These are phyloP conservation scores for Tulasnella sp. DNA, from an alignment of 768 basidiomycete species.

Conservation along the genomic window DNA sequence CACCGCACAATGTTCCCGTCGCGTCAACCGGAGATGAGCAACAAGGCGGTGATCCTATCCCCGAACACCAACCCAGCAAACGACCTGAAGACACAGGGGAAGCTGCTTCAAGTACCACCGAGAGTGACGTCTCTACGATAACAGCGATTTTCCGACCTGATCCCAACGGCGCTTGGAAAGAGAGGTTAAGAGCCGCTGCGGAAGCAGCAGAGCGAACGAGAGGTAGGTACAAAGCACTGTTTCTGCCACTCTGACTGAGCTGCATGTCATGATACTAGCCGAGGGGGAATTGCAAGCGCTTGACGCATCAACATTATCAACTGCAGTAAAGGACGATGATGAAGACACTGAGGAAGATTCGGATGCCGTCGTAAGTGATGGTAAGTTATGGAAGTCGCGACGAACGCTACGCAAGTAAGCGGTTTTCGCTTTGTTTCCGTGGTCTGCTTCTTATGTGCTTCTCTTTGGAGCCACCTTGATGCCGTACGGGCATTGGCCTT, in stretches of 20 bases:
- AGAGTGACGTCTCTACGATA: constrained; percentile 39
- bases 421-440: background rate
- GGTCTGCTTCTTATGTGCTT: background rate
- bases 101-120: constrained; percentile 5
- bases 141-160: constrained; percentile 84
- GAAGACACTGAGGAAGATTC: constrained; percentile 42
- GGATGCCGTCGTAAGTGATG: constrained; percentile 39
- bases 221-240: constrained; percentile 5
- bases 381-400: constrained; percentile 74
- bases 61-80: background rate
- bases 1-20: background rate
- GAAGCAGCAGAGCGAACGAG: constrained; percentile 24
- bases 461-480: constrained; percentile 65
- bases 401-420: constrained; percentile 81
- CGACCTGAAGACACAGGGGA: constrained; percentile 2
- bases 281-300: background rate
- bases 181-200: constrained; percentile 32
- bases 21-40: background rate
- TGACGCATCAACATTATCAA: background rate
- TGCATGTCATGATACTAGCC: background rate
- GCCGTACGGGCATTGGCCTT: constrained; percentile 83
- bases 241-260: background rate
- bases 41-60: background rate
- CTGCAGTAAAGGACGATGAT: constrained; percentile 46
- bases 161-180: constrained; percentile 75